phyloP scores from a whole-genome alignment of 2,329 filamentous ascomycete genomes.

The Pseudopithomyces chartarum region DNA sequence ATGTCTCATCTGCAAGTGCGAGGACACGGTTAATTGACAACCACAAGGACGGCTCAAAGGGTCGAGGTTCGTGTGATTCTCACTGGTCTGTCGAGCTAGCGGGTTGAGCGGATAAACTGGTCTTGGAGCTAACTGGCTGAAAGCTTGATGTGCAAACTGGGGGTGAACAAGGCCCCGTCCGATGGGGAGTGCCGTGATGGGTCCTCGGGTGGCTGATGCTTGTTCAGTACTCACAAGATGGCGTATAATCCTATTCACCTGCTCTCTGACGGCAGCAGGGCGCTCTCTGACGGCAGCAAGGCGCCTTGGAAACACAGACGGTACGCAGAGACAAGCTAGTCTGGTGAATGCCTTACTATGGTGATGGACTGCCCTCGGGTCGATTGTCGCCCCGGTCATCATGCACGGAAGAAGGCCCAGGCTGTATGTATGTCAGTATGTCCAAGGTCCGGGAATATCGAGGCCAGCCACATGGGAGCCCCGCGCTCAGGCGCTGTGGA shows the following conservation, averaged over 20 bases:
- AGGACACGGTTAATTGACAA: slow-evolving; percentile 14
- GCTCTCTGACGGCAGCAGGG: neutral
- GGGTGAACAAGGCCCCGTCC: slow-evolving; percentile 1
- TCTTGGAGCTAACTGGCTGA: slow-evolving; percentile 18
- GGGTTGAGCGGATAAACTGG: slow-evolving; percentile 22
- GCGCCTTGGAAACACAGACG: too few species aligned
- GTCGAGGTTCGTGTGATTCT: slow-evolving; percentile 5
- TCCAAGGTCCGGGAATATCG: neutral
- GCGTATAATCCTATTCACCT: neutral
- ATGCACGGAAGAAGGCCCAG: neutral
- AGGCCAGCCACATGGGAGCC: neutral
- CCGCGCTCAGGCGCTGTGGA: slow-evolving; percentile 2
- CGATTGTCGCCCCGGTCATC: neutral
- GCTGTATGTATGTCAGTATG: neutral
- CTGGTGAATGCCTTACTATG: too few species aligned
- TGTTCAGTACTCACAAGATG: neutral
- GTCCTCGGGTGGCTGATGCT: slow-evolving; percentile 3
- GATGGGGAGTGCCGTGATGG: slow-evolving; percentile 1
- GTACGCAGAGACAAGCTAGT: too few species aligned
- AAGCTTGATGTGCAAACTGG: slow-evolving; percentile 7
- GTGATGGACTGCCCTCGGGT: neutral
- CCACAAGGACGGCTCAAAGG: slow-evolving; percentile 11
- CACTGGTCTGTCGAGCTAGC: slow-evolving; percentile 11
- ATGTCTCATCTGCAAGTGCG: slow-evolving; percentile 6
- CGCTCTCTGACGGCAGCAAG: neutral